Evolutionary conservation across 129 eudicot species (phyloP), one percentile per base, ranked within the genome.

Genomic region (Deinandra increscens): DNA sequence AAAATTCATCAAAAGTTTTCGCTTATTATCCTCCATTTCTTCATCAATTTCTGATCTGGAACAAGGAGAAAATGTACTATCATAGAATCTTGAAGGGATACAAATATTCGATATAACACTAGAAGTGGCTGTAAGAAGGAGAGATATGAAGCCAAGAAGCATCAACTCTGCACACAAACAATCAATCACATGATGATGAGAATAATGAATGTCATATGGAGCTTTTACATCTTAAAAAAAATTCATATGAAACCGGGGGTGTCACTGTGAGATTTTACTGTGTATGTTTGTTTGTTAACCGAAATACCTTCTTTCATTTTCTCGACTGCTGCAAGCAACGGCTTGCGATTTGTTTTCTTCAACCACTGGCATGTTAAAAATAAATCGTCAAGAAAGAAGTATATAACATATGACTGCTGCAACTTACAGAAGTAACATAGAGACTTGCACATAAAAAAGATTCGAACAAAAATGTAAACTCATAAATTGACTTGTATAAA

Each of bases 111-210:
- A 84, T 81, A 94, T 90, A 18, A 84, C 82, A 81, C 94, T 90
- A 39, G 99, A 87, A 18, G 96, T 94, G 41, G 99, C 99, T 38
- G 96, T 90, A 9, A 94, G 91, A 65, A 94, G 89, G 68, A 94
- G 93, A 45, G 99, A 94, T 48, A 94, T 94, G 79, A 94, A 94
- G 42, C 99, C 99, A 53, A 94, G 97, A 75, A 94, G 87, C 99
- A 94, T 94, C 99, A 94, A 81, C 73, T 94, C 99, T 94, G 94
- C 55, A 78, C 64, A 81, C 3, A 56, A 60, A 38, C 56, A 70
- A 58, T 75, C 20, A 76, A 72, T 46, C 39, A 63, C 13, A 66
- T 12, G 38, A 71, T 22, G 15, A 74, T 63, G 34, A 48, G 72
- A 74, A 44, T 39, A 39, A 29, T 50, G 20, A 9, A 60, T 12